Evolutionary conservation across 306 rosid species (phyloP), one percentile per base, ranked within the genome.

Genomic region (Prinsepia uniflora): DNA sequence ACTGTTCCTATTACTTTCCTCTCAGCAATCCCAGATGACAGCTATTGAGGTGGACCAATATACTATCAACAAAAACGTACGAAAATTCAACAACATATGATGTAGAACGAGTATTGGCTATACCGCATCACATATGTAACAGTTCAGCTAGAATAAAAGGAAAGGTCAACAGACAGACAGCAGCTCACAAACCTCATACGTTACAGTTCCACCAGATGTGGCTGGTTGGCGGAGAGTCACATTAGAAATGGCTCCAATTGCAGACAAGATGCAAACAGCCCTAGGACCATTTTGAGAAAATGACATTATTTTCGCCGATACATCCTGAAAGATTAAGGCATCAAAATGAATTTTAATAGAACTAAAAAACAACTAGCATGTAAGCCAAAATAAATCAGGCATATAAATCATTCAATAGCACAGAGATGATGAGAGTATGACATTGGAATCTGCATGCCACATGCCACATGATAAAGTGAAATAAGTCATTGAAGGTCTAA

Each of bases 121-220:
- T 30, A 30, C 36, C 2, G 36, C 36, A 30, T 30, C 36, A 30
- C 10, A 40, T 61, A 39, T 17, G 46, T 15, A 39, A 60, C 1
- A 4, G 65, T 60, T 60, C 22, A 39, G 15, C 46, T 39, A 15
- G 46, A 9, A 36, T 15, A 17, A 19, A 3, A 59, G 43, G 64
- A 9, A 39, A 17, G 43, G 63, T 49, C 39, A 43, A 34, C 67
- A 53, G 9, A 61, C 58, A 67, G 63, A n/a, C 22, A 71, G 52
- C 55, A 62, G 8, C 66, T n/a, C 61, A 78, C 76, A 61, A 85
- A 91, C 97, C 97, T 92, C 97, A 24, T 89, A 92, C 18, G 96
- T 87, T n/a, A 89, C 93, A 47, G 87, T 76, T 81, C 92, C 92
- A 64, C 88, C 96, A 75, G 92, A 76, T 47, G 89, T 73, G 68